Base-by-base conservation (phyloP, 768 basidiomycete genomes). In the Suillus subluteus region DNA sequence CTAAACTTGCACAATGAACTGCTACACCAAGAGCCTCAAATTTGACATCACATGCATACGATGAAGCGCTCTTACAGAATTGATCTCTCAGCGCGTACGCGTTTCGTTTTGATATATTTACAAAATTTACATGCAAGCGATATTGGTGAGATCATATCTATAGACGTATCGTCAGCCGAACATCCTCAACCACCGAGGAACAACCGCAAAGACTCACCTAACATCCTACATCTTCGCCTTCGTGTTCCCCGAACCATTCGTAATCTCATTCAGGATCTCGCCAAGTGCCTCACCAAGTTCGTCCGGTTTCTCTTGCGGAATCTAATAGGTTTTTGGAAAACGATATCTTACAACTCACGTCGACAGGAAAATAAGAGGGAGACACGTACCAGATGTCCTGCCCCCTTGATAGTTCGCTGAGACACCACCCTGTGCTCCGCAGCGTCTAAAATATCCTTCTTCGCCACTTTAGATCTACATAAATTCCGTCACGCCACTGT, bases 261-360 rank as follows among this genome's bases (percentile, higher is more conserved):
- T 16, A 15, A 59, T 59, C 40, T 26, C 3, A 23, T 62, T 43
- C 26, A 78, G 66, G 15, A 78, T 66, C 15, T 78, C 72, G n/a
- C 72, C 66, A 11, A 78, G 63, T 54, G 62, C 64, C 56, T 76
- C 72, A 3, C 69, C 75, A 6, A 76, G 68, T 35, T 1, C 68
- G 11, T 78, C 76, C 7, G 76, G 76, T 66, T 76, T 72, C 56
- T 78, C 35, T 23, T 76, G 76, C 9, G 76, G 68, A 38, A 76
- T 55, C 75, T 54, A 30, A 5, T 78, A 32, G 46, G 21, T 35
- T 44, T n/a, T 13, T 13, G 13, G 9, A 4, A 46, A n/a, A 23
- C 16, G 1, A 58, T 40, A 18, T 56, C 32, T 56, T 35, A 35
- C n/a, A 59, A 18, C 5, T 6, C 16, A 26, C 9, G 15, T 26